Base-by-base conservation (phyloP, 495 filamentous ascomycete genomes). In the Filosporella fistucella region DNA sequence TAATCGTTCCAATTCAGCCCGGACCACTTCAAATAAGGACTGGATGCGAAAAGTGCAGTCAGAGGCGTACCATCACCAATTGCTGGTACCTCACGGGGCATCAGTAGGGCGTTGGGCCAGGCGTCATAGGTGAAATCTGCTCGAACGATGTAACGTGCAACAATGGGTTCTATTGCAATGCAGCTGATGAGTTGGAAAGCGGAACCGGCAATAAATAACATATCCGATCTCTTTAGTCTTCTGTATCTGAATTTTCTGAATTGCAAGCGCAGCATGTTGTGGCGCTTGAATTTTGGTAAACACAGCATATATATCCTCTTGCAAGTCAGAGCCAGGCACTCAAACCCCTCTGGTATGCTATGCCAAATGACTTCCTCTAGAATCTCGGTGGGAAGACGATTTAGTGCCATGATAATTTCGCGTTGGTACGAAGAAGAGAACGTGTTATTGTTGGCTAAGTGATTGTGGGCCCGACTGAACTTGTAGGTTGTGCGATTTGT, bases 241-340 rank as follows among this genome's bases (percentile, higher is more conserved):
- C 42, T 32, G 58, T 68, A 65, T 26, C 11, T 20, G 54, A 68
- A 66, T 20, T 53, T 37, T 51, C 39, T 58, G 47, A 65, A 68
- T 36, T 48, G 63, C 34, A 30, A 60, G 57, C 63, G 58, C 22
- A 68, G 58, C 45, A 52, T 41, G 54, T 65, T 61, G 55, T 70
- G 60, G 35, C 43, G 49, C 41, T 46, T 29, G 42, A 70, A 55
- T 48, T 61, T 62, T 17, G 59, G 8, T 43, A 18, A 36, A 39
- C 47, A 50, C 37, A 5, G 47, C 21, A 2, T 35, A 29, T 50
- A 50, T 34, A 49, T 39, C 49, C n/a, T 45, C 45, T 39, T 67
- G 53, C 64, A 70, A 40, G 64, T 64, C 34, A 65, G 54, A 45
- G 59, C 64, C 46, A 70, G 21, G 57, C 63, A 65, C 56, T 67